Percentiles rank a stretch among this genome's conserved stretches.
phyloP scores from a whole-genome alignment of 2,329 filamentous ascomycete genomes.

The Fusarium lateritium region DNA sequence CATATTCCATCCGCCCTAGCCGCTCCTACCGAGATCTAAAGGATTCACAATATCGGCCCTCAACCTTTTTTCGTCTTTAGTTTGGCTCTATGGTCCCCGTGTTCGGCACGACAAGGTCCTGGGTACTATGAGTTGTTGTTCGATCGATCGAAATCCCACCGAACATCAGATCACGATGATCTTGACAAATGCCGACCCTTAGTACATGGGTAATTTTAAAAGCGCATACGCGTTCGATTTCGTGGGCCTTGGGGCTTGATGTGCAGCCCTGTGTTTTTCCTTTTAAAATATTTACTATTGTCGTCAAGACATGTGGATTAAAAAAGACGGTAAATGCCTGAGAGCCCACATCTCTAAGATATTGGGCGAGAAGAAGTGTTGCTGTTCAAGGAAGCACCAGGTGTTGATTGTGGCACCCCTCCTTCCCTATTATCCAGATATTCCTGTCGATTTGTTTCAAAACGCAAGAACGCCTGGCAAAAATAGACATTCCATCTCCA shows the following conservation, averaged over 20 bases:
- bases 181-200: slow-evolving; percentile 13
- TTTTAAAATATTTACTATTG: slow-evolving; percentile 8
- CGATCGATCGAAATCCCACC: slow-evolving; percentile 27
- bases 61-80: slow-evolving; percentile 17
- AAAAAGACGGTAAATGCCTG: slow-evolving; percentile 22
- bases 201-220: slow-evolving; percentile 23
- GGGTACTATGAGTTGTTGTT: not conserved
- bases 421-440: slow-evolving; percentile 1
- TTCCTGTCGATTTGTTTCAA: not conserved
- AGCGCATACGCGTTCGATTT: slow-evolving; percentile 1
- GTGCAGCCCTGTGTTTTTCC: slow-evolving; percentile 14
- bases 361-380: not conserved
- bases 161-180: slow-evolving; percentile 26
- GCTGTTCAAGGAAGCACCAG: not conserved
- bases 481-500: not conserved
- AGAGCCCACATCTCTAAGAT: not conserved
- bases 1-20: slow-evolving; percentile 8
- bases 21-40: not conserved
- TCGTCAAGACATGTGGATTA: slow-evolving; percentile 1
- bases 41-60: slow-evolving; percentile 7
- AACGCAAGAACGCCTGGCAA: not conserved
- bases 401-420: not conserved
- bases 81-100: slow-evolving; percentile 10
- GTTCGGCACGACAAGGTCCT: slow-evolving; percentile 8
- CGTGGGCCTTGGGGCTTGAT: slow-evolving; percentile 8